A percentile compares a stretch with the other conserved stretches of the same genome.
Conservation (phyloP, 495 filamentous ascomycete species). For the Aspergillus affinis region DNA sequence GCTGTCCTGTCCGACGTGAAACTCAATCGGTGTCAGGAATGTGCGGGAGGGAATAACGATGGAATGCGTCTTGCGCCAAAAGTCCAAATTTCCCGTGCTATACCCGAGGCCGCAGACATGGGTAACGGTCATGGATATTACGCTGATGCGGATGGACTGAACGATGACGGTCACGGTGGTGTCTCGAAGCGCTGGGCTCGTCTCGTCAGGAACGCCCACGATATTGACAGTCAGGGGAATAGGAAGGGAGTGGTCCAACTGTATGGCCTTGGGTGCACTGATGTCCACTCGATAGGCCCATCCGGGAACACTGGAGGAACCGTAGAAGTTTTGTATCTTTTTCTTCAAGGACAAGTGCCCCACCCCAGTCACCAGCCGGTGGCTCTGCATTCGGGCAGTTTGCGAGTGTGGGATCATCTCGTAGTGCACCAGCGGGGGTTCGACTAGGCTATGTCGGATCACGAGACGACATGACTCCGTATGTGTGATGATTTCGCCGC, state of each 20-base stretch:
- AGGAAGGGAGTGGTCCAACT: not conserved
- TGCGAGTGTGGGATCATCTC: not conserved
- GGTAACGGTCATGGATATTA: not conserved
- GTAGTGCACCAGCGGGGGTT: not conserved
- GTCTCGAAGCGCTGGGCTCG: not conserved
- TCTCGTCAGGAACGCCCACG: not conserved
- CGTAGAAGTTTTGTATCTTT: not conserved
- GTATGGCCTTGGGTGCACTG: not conserved
- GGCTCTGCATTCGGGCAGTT: not conserved
- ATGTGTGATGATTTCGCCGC: not conserved
- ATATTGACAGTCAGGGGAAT: not conserved
- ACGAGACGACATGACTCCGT: not conserved
- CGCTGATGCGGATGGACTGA: not conserved
- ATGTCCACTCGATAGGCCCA: not conserved
- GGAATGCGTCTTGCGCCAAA: not conserved
- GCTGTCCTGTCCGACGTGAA: not conserved
- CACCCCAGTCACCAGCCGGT: not conserved
- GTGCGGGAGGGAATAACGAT: not conserved
- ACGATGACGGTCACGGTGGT: not conserved
- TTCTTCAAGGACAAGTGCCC: not conserved
- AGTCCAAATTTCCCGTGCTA: not conserved
- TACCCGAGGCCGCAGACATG: not conserved
- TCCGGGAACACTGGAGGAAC: not conserved
- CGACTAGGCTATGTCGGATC: not conserved
- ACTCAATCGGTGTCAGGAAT: not conserved